A percentile compares a stretch with the other conserved stretches of the same genome.
Evolutionary conservation across 495 filamentous ascomycete genomes (phyloP).

Genomic region (Chaetomium cochliodes): DNA sequence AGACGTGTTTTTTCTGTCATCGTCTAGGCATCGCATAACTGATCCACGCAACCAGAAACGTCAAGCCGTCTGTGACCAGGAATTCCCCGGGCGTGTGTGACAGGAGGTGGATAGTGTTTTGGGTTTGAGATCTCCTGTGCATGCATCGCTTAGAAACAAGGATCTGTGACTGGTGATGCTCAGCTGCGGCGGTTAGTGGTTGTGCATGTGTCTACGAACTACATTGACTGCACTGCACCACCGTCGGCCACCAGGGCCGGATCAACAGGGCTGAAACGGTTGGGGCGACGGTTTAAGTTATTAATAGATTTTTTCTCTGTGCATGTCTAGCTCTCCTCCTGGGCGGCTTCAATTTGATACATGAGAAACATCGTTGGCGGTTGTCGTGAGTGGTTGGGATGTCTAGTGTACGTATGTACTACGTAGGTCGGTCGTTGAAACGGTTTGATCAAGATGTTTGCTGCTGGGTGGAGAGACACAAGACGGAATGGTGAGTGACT

Average conservation of each 20-base stretch:
- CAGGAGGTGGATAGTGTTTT: neutral
- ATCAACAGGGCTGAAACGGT: slow-evolving; percentile 35
- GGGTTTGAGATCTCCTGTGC: neutral
- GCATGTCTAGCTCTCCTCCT: neutral
- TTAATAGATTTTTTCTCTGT: neutral
- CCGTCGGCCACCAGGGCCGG: slow-evolving; percentile 3
- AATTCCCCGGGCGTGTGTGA: neutral
- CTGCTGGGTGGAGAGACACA: neutral
- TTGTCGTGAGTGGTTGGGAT: neutral
- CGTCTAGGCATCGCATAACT: neutral
- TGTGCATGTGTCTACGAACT: neutral
- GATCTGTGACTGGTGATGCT: neutral
- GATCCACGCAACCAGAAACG: neutral
- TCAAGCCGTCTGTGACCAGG: neutral
- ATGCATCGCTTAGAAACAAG: neutral
- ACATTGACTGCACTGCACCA: too few relatives aligned
- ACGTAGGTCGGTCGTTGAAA: neutral
- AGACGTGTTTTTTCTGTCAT: too few relatives aligned
- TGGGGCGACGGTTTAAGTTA: neutral
- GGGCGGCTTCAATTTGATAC: neutral
- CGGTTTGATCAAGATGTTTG: neutral
- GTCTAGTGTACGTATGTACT: neutral
- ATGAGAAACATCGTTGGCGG: neutral
- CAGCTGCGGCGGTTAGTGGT: neutral
- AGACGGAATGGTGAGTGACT: neutral